These are phyloP conservation scores for Pyricularia sp. DNA, from an alignment of 2,329 filamentous ascomycete species.

Conservation along the genomic window DNA sequence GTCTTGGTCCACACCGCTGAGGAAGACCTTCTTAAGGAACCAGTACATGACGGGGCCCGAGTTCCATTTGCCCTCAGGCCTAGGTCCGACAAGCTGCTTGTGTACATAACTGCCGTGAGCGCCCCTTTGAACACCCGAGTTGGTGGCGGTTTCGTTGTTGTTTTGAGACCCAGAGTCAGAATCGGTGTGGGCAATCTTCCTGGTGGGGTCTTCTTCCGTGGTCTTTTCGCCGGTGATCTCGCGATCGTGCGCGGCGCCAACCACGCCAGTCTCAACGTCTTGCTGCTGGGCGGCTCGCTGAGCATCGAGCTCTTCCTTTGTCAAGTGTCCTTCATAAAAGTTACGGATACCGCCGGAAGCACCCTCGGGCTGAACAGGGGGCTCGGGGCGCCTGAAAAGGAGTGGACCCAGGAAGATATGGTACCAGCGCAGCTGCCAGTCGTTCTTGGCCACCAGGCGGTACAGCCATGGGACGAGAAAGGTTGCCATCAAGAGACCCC, in stretches of 20 bases:
- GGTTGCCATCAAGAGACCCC: slow-evolving; percentile 32
- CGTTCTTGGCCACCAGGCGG: slow-evolving; percentile 43
- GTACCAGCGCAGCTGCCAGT: slow-evolving; percentile 45
- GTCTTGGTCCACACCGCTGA: slow-evolving; percentile 33
- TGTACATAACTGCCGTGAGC: slow-evolving; percentile 6
- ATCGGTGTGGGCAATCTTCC: not conserved
- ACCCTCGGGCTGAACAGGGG: slow-evolving; percentile 28
- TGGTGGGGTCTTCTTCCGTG: not conserved
- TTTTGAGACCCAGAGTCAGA: slow-evolving; percentile 11
- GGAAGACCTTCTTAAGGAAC: slow-evolving; percentile 28
- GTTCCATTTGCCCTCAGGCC: slow-evolving; percentile 30
- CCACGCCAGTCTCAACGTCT: slow-evolving; percentile 11
- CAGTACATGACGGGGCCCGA: slow-evolving; percentile 27
- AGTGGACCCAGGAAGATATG: slow-evolving; percentile 40
- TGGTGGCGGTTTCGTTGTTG: slow-evolving; percentile 10
- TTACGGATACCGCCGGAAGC: slow-evolving; percentile 30
- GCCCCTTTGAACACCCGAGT: not conserved
- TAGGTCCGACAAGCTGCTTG: slow-evolving; percentile 20
- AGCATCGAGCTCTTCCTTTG: slow-evolving; percentile 36
- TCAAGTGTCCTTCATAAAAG: slow-evolving; percentile 43
- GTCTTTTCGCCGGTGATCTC: slow-evolving; percentile 10
- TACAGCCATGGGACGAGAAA: slow-evolving; percentile 49
- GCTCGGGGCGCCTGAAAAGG: slow-evolving; percentile 29
- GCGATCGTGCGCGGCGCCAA: not conserved
- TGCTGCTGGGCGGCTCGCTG: slow-evolving; percentile 17